phyloP scores from a whole-genome alignment of 2,329 filamentous ascomycete species.

The Aspergillus sp. region DNA sequence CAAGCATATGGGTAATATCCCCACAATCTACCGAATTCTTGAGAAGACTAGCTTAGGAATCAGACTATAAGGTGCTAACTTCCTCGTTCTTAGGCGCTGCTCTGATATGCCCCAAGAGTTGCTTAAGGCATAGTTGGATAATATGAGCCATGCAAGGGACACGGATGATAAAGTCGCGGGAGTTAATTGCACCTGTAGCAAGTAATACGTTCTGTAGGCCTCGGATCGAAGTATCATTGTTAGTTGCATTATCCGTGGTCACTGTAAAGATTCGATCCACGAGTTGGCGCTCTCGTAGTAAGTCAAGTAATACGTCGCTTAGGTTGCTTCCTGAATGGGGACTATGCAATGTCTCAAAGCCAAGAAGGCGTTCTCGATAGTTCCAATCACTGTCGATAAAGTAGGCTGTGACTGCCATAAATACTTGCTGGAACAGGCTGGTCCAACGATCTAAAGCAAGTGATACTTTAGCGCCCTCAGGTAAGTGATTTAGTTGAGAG shows the following conservation, averaged over 20 bases:
- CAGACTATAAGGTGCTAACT: not conserved
- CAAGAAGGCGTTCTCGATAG: too few species aligned
- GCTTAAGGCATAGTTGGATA: not conserved
- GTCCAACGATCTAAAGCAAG: not conserved
- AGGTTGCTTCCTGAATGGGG: too few species aligned
- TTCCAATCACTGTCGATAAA: not conserved
- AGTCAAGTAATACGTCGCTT: too few species aligned
- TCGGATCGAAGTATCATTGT: not conserved
- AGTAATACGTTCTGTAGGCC: not conserved
- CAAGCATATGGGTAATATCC: not conserved
- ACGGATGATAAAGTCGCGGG: not conserved
- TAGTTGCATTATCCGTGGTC: not conserved
- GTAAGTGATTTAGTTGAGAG: not conserved
- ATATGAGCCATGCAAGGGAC: not conserved
- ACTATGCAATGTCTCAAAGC: too few species aligned
- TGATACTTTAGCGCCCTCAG: not conserved
- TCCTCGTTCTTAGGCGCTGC: not conserved
- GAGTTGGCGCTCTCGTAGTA: not conserved
- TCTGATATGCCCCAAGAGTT: not conserved
- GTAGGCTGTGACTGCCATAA: not conserved
- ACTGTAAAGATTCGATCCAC: not conserved
- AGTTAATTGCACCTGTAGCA: not conserved
- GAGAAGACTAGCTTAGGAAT: not conserved
- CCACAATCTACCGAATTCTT: not conserved
- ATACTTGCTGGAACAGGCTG: not conserved